Evolutionary conservation across 75 land plant species (phyloP).

Genomic region (Larix kaempferi): DNA sequence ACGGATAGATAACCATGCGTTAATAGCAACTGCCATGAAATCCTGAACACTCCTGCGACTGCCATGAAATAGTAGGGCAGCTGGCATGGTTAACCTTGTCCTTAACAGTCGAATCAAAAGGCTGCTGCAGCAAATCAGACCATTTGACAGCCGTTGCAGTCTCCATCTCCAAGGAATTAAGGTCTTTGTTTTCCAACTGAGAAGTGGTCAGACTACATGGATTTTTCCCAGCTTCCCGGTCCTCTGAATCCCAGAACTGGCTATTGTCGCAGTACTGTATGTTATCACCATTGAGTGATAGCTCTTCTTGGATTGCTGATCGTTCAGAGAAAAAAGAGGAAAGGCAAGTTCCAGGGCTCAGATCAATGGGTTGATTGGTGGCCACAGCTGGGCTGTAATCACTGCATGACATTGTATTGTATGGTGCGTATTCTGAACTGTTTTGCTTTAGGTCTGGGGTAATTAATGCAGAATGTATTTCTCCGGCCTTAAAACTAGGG

Average conservation of each 20-base stretch:
- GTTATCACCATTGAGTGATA: not conserved
- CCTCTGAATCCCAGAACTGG: conserved; percentile 1
- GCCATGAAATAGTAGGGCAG: not conserved
- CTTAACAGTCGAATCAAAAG: not conserved
- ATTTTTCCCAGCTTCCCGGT: not conserved
- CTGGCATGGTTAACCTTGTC: not conserved
- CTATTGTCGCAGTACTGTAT: conserved; percentile 5
- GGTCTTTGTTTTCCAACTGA: not conserved
- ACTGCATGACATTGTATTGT: not conserved
- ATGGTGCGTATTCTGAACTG: not conserved
- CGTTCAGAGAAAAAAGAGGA: not conserved
- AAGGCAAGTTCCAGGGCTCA: not conserved
- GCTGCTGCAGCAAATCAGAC: not conserved
- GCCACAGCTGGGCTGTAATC: not conserved
- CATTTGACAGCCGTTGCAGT: not conserved
- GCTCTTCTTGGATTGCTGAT: not conserved
- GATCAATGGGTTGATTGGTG: not conserved
- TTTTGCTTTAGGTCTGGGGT: not conserved
- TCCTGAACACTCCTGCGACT: not conserved
- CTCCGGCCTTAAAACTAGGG: not conserved
- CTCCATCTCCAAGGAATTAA: not conserved
- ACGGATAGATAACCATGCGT: too few relatives aligned
- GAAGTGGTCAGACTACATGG: not conserved
- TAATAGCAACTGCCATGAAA: too few relatives aligned
- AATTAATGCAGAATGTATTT: not conserved